Conservation (phyloP, 345 rosid species). For the Populus davidiana region DNA sequence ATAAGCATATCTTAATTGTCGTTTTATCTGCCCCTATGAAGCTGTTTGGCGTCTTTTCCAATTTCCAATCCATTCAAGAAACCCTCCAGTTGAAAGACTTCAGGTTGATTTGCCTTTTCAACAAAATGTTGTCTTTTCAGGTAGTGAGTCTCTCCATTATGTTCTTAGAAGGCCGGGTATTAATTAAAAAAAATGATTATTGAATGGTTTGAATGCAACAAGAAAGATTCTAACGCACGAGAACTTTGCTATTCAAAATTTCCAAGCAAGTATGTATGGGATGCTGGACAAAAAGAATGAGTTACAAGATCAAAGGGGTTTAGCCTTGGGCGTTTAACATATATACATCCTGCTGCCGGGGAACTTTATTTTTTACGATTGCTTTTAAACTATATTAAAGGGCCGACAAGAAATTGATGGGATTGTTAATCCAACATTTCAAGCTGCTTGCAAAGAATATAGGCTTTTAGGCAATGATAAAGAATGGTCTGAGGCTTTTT, state of each 20-base stretch:
- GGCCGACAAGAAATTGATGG: fast-evolving
- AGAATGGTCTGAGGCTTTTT: not conserved
- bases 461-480: not conserved
- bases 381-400: too few species aligned
- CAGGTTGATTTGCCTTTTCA: not conserved
- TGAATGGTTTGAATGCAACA: not conserved
- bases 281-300: not conserved
- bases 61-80: not conserved
- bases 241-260: not conserved
- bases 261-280: not conserved
- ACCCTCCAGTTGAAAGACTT: not conserved
- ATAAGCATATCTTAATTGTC: not conserved
- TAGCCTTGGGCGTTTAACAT: not conserved
- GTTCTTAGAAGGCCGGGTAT: not conserved
- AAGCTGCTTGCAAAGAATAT: not conserved
- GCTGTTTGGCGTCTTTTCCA: not conserved
- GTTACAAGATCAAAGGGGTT: not conserved
- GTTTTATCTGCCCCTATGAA: not conserved
- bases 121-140: not conserved
- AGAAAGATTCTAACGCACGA: not conserved
- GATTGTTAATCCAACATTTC: not conserved
- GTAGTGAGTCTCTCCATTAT: not conserved
- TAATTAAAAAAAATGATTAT: not conserved
- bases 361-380: not conserved
- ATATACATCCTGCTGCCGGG: not conserved